Base-by-base conservation (phyloP, 371 early-diverging fungal species). In the Rhizopus stolonifer region DNA sequence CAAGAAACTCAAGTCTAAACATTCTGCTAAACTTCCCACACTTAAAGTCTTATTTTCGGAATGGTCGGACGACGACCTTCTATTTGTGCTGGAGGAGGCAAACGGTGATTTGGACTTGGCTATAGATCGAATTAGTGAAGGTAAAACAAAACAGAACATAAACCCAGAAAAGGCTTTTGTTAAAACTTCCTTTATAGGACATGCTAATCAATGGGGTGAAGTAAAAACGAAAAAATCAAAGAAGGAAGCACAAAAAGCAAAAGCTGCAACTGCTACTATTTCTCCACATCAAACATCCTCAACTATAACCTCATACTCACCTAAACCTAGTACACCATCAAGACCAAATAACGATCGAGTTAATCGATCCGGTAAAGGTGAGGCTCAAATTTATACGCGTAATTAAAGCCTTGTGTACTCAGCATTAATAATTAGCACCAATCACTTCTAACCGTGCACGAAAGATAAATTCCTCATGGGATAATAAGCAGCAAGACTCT, bases 51-150 rank as follows among this genome's bases (percentile, higher is more conserved):
- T 96, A 62, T 94, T 94, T 67, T 77, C 85, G 45, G 86, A 85
- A 54, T 96, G 95, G 95, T 75, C 91, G 57, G 93, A 95, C 60
- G 87, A 83, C 51, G 95, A 95, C 69, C 82, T 96, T 49, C 60
- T 93, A 40, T 86, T 82, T 48, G 84, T 85, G 15, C 67, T 95
- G 48, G 84, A 90, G 67, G 96, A 96, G 48, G 86, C 87, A 44
- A 70, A 85, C 38, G 94, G 95, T 19, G 93, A 96, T 64, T 69
- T 94, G 47, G 90, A 93, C 42, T 59, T 82, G 15, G 84, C 94
- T 36, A 80, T 89, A 64, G 80, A 72, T 33, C 75, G 94, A 56
- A 95, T 96, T 64, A 79, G 80, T 52, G 91, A 91, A 74, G 96
- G 96, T 93, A 29, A 4, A 29, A 29, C 4, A 10, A 29, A 29